phyloP scores from a whole-genome alignment of 495 filamentous ascomycete genomes.

The Penicillium malachiteum region DNA sequence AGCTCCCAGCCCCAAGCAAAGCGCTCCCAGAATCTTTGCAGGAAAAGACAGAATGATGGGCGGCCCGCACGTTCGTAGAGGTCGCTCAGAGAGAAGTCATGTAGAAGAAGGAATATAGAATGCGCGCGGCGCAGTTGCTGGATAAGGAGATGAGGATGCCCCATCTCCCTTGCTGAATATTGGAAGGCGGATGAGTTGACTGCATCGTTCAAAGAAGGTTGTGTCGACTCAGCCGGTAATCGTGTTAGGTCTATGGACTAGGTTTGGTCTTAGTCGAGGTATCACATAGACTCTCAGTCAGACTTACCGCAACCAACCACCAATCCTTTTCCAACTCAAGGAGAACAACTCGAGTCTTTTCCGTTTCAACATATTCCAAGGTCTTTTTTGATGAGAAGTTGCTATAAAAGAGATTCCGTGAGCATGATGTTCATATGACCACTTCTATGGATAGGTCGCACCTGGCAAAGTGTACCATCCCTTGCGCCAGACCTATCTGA shows the following conservation, averaged over 20 bases:
- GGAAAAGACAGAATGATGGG: slow-evolving; percentile 56
- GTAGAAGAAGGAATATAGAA: slow-evolving; percentile 81
- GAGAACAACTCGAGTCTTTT: slow-evolving; percentile 78
- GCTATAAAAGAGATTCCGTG: slow-evolving; percentile 32
- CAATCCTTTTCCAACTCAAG: slow-evolving; percentile 84
- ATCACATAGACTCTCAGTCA: slow-evolving; percentile 16
- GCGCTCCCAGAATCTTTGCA: slow-evolving; percentile 80
- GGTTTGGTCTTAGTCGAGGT: slow-evolving; percentile 18
- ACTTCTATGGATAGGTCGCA: slow-evolving; percentile 32
- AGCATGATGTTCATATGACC: slow-evolving; percentile 4
- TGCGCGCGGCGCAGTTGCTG: slow-evolving; percentile 82
- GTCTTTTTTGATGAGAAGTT: slow-evolving; percentile 75
- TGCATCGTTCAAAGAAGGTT: slow-evolving; percentile 22
- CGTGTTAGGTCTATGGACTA: slow-evolving; percentile 76
- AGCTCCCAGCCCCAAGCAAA: slow-evolving; percentile 87
- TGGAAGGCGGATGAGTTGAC: slow-evolving; percentile 45
- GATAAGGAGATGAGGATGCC: slow-evolving; percentile 73
- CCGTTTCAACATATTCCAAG: slow-evolving; percentile 86
- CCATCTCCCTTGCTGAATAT: slow-evolving; percentile 86
- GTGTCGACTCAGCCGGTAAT: slow-evolving; percentile 31
- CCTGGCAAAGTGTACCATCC: slow-evolving; percentile 91
- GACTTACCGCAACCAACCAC: slow-evolving; percentile 86
- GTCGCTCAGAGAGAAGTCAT: slow-evolving; percentile 65
- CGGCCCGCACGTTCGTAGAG: slow-evolving; percentile 63
- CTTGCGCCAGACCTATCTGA: slow-evolving; percentile 96